Evolutionary conservation across 306 rosid species (phyloP).

Genomic region (Dalbergia oliveri): DNA sequence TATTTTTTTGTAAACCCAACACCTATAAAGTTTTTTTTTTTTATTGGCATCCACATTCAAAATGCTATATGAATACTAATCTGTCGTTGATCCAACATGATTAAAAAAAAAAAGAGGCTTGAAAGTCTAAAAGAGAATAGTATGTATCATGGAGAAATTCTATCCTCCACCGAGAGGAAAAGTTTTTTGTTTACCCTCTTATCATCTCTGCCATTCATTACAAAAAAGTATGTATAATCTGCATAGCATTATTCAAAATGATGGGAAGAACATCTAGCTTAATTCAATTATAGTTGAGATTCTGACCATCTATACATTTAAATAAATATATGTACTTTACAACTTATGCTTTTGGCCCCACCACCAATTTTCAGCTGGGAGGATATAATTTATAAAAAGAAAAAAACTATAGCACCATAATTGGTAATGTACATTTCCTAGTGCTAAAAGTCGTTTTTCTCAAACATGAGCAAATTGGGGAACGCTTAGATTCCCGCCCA

Average conservation of each 20-base stretch:
- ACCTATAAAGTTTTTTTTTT: no score
- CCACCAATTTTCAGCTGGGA: constrained; percentile 43
- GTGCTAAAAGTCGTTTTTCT: neutral
- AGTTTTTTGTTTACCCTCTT: no score
- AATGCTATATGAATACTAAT: no score
- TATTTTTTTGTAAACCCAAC: no score
- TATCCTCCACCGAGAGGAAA: no score
- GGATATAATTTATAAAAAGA: neutral
- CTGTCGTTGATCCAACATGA: no score
- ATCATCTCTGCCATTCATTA: no score
- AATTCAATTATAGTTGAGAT: constrained; percentile 20
- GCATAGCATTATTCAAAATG: neutral
- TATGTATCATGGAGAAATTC: no score
- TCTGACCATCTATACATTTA: constrained; percentile 50
- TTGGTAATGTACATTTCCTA: constrained; percentile 39
- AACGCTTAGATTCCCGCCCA: neutral
- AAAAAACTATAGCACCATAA: constrained; percentile 12
- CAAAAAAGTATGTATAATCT: no score
- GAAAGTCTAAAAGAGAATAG: no score
- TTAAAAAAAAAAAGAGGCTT: no score
- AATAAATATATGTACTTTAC: neutral
- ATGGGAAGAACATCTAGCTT: neutral
- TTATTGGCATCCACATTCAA: no score
- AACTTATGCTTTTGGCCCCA: neutral
- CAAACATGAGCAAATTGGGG: neutral